Percentiles rank a stretch among this genome's conserved stretches.
phyloP scores from a whole-genome alignment of 495 filamentous ascomycete species.

The Xylaria longipes region DNA sequence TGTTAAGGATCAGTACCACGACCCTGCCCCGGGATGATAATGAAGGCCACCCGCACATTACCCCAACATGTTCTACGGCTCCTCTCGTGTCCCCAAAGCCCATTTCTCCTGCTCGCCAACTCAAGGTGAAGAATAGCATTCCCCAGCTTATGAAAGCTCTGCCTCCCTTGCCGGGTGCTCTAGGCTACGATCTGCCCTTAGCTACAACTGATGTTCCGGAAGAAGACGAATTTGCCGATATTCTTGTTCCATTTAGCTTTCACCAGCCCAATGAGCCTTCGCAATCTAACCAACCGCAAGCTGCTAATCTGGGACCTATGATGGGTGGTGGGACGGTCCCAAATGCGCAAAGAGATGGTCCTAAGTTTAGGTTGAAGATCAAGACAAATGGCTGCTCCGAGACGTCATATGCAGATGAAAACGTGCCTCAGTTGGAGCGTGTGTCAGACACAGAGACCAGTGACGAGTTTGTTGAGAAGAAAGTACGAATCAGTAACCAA shows the following conservation, averaged over 20 bases:
- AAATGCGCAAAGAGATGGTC: constrained; percentile 28
- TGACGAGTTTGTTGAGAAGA: not conserved
- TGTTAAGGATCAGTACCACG: constrained; percentile 38
- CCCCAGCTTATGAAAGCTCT: constrained; percentile 59
- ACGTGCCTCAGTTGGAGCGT: not conserved
- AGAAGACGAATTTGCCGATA: constrained; percentile 35
- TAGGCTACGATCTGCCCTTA: constrained; percentile 33
- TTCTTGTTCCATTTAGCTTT: constrained; percentile 35
- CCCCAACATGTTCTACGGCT: constrained; percentile 35
- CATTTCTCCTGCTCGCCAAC: constrained; percentile 52
- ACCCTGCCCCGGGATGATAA: constrained; percentile 36
- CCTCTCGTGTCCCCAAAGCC: constrained; percentile 53
- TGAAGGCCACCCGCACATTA: constrained; percentile 36
- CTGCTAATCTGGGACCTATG: not conserved
- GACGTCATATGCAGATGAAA: constrained; percentile 4
- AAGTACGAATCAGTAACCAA: constrained; percentile 23
- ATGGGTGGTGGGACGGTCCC: not conserved
- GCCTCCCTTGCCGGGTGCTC: constrained; percentile 48
- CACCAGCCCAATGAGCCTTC: not conserved
- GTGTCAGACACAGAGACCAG: not conserved
- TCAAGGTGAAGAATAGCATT: constrained; percentile 57
- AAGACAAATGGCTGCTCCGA: constrained; percentile 35
- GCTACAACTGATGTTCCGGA: constrained; percentile 31
- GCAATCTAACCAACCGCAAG: not conserved
- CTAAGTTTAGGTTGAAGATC: constrained; percentile 46